Base-by-base conservation (phyloP, 805 yeast species). In the Ogataea ganodermae region DNA sequence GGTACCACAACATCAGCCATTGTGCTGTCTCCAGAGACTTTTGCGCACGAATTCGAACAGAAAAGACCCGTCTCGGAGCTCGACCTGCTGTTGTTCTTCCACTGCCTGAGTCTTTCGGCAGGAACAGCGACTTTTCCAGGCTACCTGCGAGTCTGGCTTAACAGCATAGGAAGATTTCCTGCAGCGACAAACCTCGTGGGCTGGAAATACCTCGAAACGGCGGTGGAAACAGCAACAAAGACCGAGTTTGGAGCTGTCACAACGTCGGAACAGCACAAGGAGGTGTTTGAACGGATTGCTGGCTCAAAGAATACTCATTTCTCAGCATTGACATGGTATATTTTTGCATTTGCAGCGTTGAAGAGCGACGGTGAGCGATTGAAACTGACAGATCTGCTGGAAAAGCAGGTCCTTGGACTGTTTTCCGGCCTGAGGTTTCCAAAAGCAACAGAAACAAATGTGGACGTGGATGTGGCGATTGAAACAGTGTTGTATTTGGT, bases 341-440 rank as follows among this genome's bases (percentile, higher is more conserved):
- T 61, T 12, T 14, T 57, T 28, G 61, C 54, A 2, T 60, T 55
- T 30, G 43, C 47, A 10, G 46, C 45, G 7, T 52, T 61, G 13
- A 23, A 50, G 10, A 27, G 16, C 4, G 24, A 48, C n/a, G 21
- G 26, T 2, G 6, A 30, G 2, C 35, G 48, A 21, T 30, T 8
- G 33, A 38, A 24, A 6, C 48, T 42, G 24, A 30, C 8, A 1
- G 27, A 26, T 12, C 41, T 39, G 35, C 53, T 51, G 8, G 59
- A 48, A 17, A 38, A 18, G 30, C 30, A 33, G 14, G 32, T 52
- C 4, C 20, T 31, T 10, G 23, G 39, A 4, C 45, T 66, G 1
- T 35, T 72, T 16, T 44, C 60, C 2, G 37, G 53, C 0, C 51
- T 70, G 2, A 57, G 59, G 7, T 79, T 79, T 51, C 84, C 84